These are phyloP conservation scores for Cordyceps javanica DNA, from an alignment of 2,329 filamentous ascomycete species.

Conservation along the genomic window DNA sequence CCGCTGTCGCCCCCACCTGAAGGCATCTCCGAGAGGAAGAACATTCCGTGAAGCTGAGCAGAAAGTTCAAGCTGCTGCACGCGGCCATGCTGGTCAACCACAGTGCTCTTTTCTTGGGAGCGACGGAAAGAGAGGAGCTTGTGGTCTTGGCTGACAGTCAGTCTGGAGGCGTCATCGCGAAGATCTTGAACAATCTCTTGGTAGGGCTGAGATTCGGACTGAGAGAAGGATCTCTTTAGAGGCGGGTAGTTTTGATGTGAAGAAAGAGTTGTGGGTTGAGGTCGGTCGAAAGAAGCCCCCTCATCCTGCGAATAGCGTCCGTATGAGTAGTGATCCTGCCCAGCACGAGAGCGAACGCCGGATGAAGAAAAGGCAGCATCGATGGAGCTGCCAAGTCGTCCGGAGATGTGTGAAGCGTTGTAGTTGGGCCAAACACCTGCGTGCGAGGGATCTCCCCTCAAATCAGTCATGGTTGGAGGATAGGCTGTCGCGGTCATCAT, in stretches of 20 bases:
- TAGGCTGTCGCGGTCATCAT: constrained; percentile 58
- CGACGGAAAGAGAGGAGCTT: constrained; percentile 54
- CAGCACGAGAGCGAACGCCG: constrained; percentile 41
- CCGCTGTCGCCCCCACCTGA: constrained; percentile 53
- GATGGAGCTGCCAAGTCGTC: constrained; percentile 44
- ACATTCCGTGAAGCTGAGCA: constrained; percentile 82
- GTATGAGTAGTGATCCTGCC: constrained; percentile 47
- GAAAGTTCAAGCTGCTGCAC: constrained; percentile 57
- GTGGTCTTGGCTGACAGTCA: constrained; percentile 54
- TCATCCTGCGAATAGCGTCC: constrained; percentile 50
- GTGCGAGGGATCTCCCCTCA: constrained; percentile 54
- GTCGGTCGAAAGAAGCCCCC: constrained; percentile 47
- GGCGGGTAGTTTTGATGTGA: constrained; percentile 48
- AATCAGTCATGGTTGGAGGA: constrained; percentile 56
- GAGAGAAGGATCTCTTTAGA: constrained; percentile 53
- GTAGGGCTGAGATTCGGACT: constrained; percentile 49
- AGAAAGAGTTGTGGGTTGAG: constrained; percentile 40
- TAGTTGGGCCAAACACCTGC: constrained; percentile 54
- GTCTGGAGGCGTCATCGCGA: constrained; percentile 51
- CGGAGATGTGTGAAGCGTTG: constrained; percentile 46
- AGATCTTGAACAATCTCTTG: constrained; percentile 57
- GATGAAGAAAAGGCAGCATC: constrained; percentile 43
- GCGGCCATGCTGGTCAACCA: constrained; percentile 53
- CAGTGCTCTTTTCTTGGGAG: constrained; percentile 52
- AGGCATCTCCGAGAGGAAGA: constrained; percentile 77